These are phyloP conservation scores for Lithospermum erythrorhizon DNA, from an alignment of 257 asterid species.

Conservation along the genomic window DNA sequence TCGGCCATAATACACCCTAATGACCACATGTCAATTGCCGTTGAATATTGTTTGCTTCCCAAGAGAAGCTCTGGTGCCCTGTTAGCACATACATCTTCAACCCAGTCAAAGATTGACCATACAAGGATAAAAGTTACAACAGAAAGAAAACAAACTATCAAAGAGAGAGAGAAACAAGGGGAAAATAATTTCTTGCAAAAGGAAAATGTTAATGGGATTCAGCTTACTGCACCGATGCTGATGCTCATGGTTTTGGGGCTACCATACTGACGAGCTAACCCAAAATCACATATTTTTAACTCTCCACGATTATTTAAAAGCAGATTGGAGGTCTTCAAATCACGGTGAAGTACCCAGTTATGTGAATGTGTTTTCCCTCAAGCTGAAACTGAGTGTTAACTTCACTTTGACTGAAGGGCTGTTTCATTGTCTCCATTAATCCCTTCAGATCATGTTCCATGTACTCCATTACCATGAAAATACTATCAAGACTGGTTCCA, in stretches of 20 bases:
- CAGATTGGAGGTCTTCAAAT: constrained; percentile 80
- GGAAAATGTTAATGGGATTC: not conserved
- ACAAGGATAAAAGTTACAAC: not conserved
- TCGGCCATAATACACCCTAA: constrained; percentile 91
- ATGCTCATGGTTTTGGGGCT: constrained; percentile 85
- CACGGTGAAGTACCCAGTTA: constrained; percentile 86
- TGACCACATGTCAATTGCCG: constrained; percentile 96
- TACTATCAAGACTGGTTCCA: constrained; percentile 59
- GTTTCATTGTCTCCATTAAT: constrained; percentile 70
- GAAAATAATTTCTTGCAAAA: too few species aligned
- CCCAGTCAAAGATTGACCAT: not conserved
- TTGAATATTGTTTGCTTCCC: constrained; percentile 72
- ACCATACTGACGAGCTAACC: constrained; percentile 86
- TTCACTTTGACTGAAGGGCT: constrained; percentile 76
- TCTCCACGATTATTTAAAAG: constrained; percentile 74
- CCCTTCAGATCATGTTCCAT: constrained; percentile 89
- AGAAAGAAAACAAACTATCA: too few species aligned
- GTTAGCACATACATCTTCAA: constrained; percentile 6
- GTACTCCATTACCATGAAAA: constrained; percentile 90
- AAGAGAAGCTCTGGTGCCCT: constrained; percentile 90
- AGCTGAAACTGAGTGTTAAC: constrained; percentile 91
- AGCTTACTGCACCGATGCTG: constrained; percentile 88
- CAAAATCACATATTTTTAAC: constrained; percentile 84
- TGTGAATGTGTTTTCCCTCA: constrained; percentile 75
- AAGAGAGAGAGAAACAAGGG: not conserved